These are phyloP conservation scores for Mycena belliarum DNA, from an alignment of 768 basidiomycete species.

Conservation along the genomic window DNA sequence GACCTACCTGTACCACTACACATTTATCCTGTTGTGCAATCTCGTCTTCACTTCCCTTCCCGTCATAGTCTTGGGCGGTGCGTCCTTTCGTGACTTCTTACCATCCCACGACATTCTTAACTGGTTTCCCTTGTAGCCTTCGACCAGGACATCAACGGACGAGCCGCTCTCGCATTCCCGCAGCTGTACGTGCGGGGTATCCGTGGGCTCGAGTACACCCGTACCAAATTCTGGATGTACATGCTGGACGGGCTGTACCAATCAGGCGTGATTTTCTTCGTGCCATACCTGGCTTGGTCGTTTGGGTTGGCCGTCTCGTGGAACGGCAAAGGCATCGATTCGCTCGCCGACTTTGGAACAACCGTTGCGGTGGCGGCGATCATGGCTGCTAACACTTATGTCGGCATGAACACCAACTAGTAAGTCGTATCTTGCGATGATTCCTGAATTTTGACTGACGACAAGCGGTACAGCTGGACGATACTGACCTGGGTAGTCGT, in stretches of 20 bases:
- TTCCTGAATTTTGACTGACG: conserved; percentile 22
- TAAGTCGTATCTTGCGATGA: conserved; percentile 45
- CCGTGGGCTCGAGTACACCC: conserved; percentile 89
- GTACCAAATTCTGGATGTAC: conserved; percentile 89
- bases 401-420: conserved; percentile 89
- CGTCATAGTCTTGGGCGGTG: conserved; percentile 89
- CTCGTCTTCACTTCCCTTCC: conserved; percentile 92
- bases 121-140: conserved; percentile 56
- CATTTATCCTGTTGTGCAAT: conserved; percentile 90
- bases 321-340: conserved; percentile 79
- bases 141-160: conserved; percentile 92
- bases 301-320: conserved; percentile 66
- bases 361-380: conserved; percentile 88
- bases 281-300: conserved; percentile 78
- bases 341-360: conserved; percentile 87
- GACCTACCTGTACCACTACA: conserved; percentile 93
- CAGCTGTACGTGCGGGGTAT: conserved; percentile 96
- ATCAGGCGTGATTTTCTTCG: conserved; percentile 81
- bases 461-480: conserved; percentile 65
- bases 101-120: too few relatives aligned
- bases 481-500: conserved; percentile 82
- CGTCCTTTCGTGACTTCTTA: too few relatives aligned
- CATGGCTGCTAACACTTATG: conserved; percentile 84
- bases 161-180: conserved; percentile 88
- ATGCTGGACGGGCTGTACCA: conserved; percentile 96